Percentiles rank a stretch among this genome's conserved stretches.
Evolutionary conservation across 2,329 filamentous ascomycete species (phyloP).

Genomic region (Botrytis paeoniae): DNA sequence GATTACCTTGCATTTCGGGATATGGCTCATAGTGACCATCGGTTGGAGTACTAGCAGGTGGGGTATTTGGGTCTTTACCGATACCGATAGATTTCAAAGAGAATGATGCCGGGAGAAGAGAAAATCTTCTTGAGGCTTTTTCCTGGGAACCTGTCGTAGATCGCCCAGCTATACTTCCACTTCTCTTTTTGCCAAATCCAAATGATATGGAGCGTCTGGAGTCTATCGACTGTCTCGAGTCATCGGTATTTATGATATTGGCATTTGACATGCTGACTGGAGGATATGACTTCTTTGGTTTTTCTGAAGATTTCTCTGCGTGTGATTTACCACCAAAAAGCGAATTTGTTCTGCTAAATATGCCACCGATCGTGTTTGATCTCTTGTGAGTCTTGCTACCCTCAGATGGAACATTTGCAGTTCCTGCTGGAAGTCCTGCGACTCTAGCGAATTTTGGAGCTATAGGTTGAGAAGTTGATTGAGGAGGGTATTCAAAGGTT

Average conservation of each 20-base stretch:
- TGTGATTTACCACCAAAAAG: constrained; percentile 62
- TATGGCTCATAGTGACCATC: constrained; percentile 30
- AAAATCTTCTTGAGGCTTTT: constrained; percentile 62
- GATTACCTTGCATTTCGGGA: constrained; percentile 30
- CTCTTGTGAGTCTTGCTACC: constrained; percentile 54
- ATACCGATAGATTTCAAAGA: constrained; percentile 63
- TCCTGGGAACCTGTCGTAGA: constrained; percentile 52
- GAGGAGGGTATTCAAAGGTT: constrained; percentile 55
- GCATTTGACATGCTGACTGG: constrained; percentile 85
- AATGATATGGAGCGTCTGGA: constrained; percentile 71
- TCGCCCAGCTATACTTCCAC: constrained; percentile 57
- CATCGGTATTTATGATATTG: constrained; percentile 41
- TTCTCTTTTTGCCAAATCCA: constrained; percentile 67
- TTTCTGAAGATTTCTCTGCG: constrained; percentile 50
- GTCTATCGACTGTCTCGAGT: constrained; percentile 62
- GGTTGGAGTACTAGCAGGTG: constrained; percentile 26
- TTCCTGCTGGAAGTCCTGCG: constrained; percentile 51
- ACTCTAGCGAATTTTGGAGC: constrained; percentile 58
- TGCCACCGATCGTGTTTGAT: constrained; percentile 73
- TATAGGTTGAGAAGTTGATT: constrained; percentile 48
- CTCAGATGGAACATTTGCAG: constrained; percentile 40
- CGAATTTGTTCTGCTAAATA: constrained; percentile 81
- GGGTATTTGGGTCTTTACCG: constrained; percentile 47
- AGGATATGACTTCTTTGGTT: constrained; percentile 68
- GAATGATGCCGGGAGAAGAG: constrained; percentile 63